phyloP scores from a whole-genome alignment of 2,329 filamentous ascomycete species.

The Aspergillus brasiliensis region DNA sequence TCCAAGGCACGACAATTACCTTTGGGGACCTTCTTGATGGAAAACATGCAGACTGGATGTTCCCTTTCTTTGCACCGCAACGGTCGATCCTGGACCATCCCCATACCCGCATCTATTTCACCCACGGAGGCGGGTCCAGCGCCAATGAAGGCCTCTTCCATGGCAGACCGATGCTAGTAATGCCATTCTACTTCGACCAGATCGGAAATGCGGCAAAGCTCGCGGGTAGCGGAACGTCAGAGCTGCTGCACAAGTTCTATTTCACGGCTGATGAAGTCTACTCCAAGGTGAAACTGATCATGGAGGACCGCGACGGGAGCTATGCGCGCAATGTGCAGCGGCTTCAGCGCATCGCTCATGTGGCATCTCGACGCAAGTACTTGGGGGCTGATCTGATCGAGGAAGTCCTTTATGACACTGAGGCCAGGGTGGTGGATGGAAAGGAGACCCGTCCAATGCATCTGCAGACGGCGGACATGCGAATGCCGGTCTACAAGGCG shows the following conservation, averaged over 20 bases:
- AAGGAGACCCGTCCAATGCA: slow-evolving; percentile 41
- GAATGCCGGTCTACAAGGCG: neutral
- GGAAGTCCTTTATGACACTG: slow-evolving; percentile 45
- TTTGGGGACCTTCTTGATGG: slow-evolving; percentile 31
- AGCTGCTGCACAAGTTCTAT: slow-evolving; percentile 40
- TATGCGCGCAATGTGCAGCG: slow-evolving; percentile 39
- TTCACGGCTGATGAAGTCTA: slow-evolving; percentile 39
- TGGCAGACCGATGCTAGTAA: slow-evolving; percentile 39
- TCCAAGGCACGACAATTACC: neutral
- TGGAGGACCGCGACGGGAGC: slow-evolving; percentile 33
- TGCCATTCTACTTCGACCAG: slow-evolving; percentile 49
- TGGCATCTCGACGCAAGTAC: slow-evolving; percentile 42
- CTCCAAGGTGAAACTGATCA: slow-evolving; percentile 29
- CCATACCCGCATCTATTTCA: slow-evolving; percentile 14
- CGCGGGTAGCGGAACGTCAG: slow-evolving; percentile 36
- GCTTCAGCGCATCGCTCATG: slow-evolving; percentile 42
- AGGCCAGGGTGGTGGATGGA: slow-evolving; percentile 18
- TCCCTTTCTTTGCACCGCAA: slow-evolving; percentile 45
- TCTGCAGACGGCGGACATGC: slow-evolving; percentile 46
- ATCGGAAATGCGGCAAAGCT: slow-evolving; percentile 43
- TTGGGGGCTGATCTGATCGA: slow-evolving; percentile 36
- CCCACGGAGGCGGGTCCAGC: slow-evolving; percentile 33
- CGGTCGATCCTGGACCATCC: slow-evolving; percentile 15
- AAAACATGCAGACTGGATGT: slow-evolving; percentile 33
- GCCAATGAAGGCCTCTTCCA: neutral